phyloP scores from a whole-genome alignment of 768 basidiomycete species.

The Lactarius sanguifluus region DNA sequence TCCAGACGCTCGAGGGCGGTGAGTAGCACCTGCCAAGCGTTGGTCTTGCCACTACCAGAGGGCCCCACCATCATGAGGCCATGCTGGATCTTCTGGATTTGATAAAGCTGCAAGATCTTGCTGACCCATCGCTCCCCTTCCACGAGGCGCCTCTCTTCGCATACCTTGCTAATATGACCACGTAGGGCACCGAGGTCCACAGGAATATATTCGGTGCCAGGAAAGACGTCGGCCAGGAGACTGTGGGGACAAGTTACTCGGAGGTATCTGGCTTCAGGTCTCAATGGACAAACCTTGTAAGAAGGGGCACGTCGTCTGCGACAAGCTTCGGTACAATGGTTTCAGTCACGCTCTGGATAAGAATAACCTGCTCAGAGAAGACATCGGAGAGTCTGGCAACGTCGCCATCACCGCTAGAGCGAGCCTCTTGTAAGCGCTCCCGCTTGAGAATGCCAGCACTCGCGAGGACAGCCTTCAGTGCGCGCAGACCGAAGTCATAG shows the following conservation, averaged over 20 bases:
- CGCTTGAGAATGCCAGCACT: constrained; percentile 98
- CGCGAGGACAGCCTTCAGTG: constrained; percentile 92
- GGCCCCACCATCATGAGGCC: constrained; percentile 99
- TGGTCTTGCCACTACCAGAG: constrained; percentile 94
- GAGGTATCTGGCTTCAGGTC: constrained; percentile 7
- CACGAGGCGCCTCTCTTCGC: constrained; percentile 81
- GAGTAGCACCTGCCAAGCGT: constrained; percentile 94
- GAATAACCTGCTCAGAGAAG: constrained; percentile 88
- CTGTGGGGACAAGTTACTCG: constrained; percentile 42
- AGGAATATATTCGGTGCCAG: constrained; percentile 87
- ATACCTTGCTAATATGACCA: constrained; percentile 84
- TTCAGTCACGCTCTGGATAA: constrained; percentile 98
- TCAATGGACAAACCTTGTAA: constrained; percentile 66
- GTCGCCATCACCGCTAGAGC: constrained; percentile 42
- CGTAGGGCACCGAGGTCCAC: constrained; percentile 85
- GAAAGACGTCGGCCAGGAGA: constrained; percentile 95
- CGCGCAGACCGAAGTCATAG: constrained; percentile 98
- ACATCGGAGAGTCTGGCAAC: constrained; percentile 62
- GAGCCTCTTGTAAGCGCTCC: constrained; percentile 63
- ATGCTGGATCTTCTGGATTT: constrained; percentile 99
- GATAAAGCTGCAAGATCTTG: constrained; percentile 97
- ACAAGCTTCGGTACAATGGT: constrained; percentile 98
- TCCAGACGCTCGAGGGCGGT: constrained; percentile 88
- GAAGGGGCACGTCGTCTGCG: constrained; percentile 92
- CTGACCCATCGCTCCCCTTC: constrained; percentile 87